Conservation (phyloP, 2,329 filamentous ascomycete genomes). For the Pseudonectria buxi region DNA sequence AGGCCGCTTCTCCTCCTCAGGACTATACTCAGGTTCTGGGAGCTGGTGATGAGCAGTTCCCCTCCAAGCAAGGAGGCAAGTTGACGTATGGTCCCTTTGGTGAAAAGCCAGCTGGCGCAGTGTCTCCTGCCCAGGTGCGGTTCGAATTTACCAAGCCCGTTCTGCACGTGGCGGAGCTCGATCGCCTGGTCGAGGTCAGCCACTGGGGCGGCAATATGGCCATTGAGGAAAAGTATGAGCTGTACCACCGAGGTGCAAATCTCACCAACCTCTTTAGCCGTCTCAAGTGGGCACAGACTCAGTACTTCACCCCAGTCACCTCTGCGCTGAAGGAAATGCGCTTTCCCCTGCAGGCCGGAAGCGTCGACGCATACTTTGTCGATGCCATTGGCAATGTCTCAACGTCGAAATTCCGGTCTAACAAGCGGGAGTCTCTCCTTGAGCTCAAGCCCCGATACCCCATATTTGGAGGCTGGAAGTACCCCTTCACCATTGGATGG, state of each 20-base stretch:
- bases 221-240: slow-evolving; percentile 86
- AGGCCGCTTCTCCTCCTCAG: slow-evolving; percentile 70
- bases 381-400: slow-evolving; percentile 97
- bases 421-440: slow-evolving; percentile 69
- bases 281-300: slow-evolving; percentile 65
- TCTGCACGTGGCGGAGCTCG: slow-evolving; percentile 68
- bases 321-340: slow-evolving; percentile 75
- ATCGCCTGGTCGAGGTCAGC: slow-evolving; percentile 90
- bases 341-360: slow-evolving; percentile 72
- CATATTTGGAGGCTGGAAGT: slow-evolving; percentile 97
- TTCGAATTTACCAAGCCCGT: slow-evolving; percentile 96
- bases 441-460: slow-evolving; percentile 93
- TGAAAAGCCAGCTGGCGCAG: slow-evolving; percentile 70
- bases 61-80: slow-evolving; percentile 76
- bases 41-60: slow-evolving; percentile 53
- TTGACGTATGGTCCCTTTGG: slow-evolving; percentile 88
- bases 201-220: slow-evolving; percentile 98
- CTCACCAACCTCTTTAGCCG: slow-evolving; percentile 67
- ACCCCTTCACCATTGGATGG: slow-evolving; percentile 95
- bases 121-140: slow-evolving; percentile 67
- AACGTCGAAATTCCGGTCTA: slow-evolving; percentile 79
- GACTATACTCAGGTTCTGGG: slow-evolving; percentile 74
- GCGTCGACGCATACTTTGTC: slow-evolving; percentile 84
- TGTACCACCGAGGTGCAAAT: slow-evolving; percentile 80
- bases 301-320: slow-evolving; percentile 70